phyloP scores from a whole-genome alignment of 768 basidiomycete genomes.

The Hirschioporus abietinus region DNA sequence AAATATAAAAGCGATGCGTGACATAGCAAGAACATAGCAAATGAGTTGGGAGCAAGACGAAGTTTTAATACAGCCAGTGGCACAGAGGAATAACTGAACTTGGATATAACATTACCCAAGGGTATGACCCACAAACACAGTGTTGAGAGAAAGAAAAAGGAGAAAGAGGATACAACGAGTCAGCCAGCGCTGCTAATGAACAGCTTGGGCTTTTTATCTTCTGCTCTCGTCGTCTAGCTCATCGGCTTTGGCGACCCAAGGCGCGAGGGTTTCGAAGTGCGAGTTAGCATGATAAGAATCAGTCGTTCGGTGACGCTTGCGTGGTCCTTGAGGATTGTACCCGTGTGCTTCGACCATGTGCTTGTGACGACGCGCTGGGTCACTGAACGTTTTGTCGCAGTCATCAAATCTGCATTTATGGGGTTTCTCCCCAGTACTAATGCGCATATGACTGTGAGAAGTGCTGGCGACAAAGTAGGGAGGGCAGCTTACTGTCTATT shows the following conservation, averaged over 20 bases:
- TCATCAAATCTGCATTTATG: slow-evolving; percentile 42
- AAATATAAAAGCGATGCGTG: background rate
- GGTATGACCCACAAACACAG: background rate
- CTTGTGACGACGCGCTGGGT: slow-evolving; percentile 58
- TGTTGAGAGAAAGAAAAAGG: background rate
- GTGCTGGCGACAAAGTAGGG: slow-evolving; percentile 2
- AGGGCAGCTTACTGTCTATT: slow-evolving; percentile 41
- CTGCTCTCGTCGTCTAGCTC: background rate
- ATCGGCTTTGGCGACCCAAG: slow-evolving; percentile 9
- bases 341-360: slow-evolving; percentile 51
- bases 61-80: background rate
- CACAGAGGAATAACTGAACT: background rate
- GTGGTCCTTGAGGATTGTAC: slow-evolving; percentile 37
- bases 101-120: no score
- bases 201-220: background rate
- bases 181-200: no score
- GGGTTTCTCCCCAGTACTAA: slow-evolving; percentile 52
- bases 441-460: slow-evolving; percentile 4
- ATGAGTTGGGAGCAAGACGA: background rate
- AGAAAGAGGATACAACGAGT: background rate
- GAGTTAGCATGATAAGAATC: slow-evolving; percentile 17
- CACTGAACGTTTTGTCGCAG: slow-evolving; percentile 53
- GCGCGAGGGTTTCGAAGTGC: slow-evolving; percentile 19
- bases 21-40: background rate
- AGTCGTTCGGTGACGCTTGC: slow-evolving; percentile 14